Evolutionary conservation across 352 stramenopile species (phyloP), one percentile per base, ranked within the genome.

Genomic region (Phytophthora meadii): DNA sequence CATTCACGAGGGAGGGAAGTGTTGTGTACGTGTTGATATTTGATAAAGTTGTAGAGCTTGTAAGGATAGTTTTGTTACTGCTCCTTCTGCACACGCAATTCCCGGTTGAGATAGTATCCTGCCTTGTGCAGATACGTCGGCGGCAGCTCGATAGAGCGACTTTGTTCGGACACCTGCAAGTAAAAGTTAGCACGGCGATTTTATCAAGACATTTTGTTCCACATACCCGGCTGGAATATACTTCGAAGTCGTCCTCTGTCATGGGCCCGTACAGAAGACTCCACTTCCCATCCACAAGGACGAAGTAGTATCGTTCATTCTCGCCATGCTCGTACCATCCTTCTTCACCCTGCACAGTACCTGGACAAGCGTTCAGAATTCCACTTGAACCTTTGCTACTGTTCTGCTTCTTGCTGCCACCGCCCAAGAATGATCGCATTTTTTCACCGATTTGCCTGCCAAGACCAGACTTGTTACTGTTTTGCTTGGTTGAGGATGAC

Each of bases 321-420:
- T 93, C 87, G 34, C 87, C 87, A 58, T 95, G 87, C 60, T 95
- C 85, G 68, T 95, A 95, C 87, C 87, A 95, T 14, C 87, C 87
- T 76, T 95, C 87, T 41, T 95, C 87, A 45, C 87, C 87, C 68
- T 95, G 87, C 11, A 86, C 71, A 15, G 87, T 95, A 32, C 85
- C 84, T 6, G 81, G 58, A 62, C 87, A 95, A 6, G 87, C 84
- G 55, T 93, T 95, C 22, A 95, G 56, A 47, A 95, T 93, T 27
- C 87, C 87, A 25, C 83, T 92, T 40, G 84, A 87, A 60, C 61
- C 82, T 65, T 92, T 92, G 59, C 66, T 76, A 51, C 72, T 72
- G 7, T 76, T 72, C 22, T 70, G 78, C 52, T 95, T 95, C 60
- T 91, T 92, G 47, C 74, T 82, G 10, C 81, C 81, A 39, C 84